phyloP scores from a whole-genome alignment of 2,329 filamentous ascomycete genomes.

The Alternaria arborescens region DNA sequence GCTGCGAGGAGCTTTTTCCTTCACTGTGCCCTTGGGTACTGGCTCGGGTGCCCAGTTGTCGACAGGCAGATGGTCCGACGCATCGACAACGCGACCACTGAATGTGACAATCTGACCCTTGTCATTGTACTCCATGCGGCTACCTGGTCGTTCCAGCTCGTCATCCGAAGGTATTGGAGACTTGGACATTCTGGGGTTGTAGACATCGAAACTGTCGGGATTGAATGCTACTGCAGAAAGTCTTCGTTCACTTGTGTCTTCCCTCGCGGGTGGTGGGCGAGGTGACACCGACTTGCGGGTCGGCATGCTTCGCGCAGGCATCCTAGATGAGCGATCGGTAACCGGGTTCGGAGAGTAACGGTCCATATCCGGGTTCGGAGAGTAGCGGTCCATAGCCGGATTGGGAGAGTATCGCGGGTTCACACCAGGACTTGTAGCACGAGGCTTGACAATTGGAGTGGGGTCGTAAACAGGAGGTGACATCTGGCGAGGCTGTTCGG shows the following conservation, averaged over 20 bases:
- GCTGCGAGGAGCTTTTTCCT: slow-evolving; percentile 51
- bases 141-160: slow-evolving; percentile 38
- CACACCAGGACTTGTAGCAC: slow-evolving; percentile 55
- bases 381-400: slow-evolving; percentile 40
- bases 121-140: slow-evolving; percentile 57
- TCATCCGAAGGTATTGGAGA: slow-evolving; percentile 34
- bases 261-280: slow-evolving; percentile 61
- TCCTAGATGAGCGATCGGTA: slow-evolving; percentile 49
- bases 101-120: slow-evolving; percentile 77
- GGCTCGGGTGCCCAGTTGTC: slow-evolving; percentile 81
- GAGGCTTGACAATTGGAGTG: slow-evolving; percentile 54
- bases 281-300: slow-evolving; percentile 79
- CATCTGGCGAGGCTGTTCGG: slow-evolving; percentile 46
- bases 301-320: slow-evolving; percentile 58
- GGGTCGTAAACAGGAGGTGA: slow-evolving; percentile 51
- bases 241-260: slow-evolving; percentile 56
- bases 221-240: slow-evolving; percentile 73
- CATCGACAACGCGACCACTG: slow-evolving; percentile 79
- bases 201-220: slow-evolving; percentile 76
- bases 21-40: slow-evolving; percentile 64
- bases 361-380: slow-evolving; percentile 20
- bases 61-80: slow-evolving; percentile 80
- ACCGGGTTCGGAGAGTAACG: slow-evolving; percentile 36
- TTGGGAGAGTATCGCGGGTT: slow-evolving; percentile 31
- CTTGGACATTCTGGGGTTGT: slow-evolving; percentile 66